These are phyloP conservation scores for Globisporangium viniferum DNA, from an alignment of 352 stramenopile species.

Conservation along the genomic window DNA sequence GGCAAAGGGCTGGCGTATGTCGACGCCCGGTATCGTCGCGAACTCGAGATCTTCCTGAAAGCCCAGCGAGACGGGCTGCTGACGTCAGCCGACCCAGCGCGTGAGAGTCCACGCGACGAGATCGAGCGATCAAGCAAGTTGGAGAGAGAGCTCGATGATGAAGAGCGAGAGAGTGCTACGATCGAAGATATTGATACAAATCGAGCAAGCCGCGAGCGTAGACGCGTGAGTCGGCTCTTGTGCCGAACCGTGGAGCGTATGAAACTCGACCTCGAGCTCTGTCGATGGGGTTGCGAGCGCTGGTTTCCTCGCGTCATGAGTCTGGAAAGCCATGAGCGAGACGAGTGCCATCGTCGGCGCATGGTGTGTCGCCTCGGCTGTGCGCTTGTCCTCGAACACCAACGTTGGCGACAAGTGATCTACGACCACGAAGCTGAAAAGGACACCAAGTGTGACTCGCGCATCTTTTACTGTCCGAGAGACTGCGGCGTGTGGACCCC, in stretches of 20 bases:
- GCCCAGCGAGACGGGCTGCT: conserved; percentile 36
- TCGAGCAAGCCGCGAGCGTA: conserved; percentile 36
- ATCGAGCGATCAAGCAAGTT: conserved; percentile 38
- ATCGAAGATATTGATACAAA: conserved; percentile 50
- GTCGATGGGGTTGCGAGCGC: conserved; percentile 54
- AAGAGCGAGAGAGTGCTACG: conserved; percentile 43
- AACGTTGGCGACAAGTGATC: conserved; percentile 45
- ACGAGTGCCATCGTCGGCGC: conserved; percentile 54
- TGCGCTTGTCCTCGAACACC: conserved; percentile 38
- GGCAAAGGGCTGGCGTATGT: conserved; percentile 50
- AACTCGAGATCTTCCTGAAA: conserved; percentile 51
- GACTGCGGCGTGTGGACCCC: conserved; percentile 70
- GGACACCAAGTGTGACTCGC: conserved; percentile 35
- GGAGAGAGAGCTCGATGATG: conserved; percentile 36
- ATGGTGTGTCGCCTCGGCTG: conserved; percentile 73
- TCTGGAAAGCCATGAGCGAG: conserved; percentile 45
- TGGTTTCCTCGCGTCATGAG: conserved; percentile 48
- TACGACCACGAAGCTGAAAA: conserved; percentile 52
- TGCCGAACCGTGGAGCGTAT: conserved; percentile 38
- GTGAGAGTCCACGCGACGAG: conserved; percentile 30
- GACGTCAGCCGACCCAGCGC: conserved; percentile 33
- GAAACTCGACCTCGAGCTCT: conserved; percentile 31
- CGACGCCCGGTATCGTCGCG: conserved; percentile 52
- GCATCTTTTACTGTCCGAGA: conserved; percentile 55
- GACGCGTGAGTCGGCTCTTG: conserved; percentile 57